Evolutionary conservation across 202 grass and related monocot species (phyloP), one percentile per base, ranked within the genome.

Genomic region (Cymbopogon flexuosus): DNA sequence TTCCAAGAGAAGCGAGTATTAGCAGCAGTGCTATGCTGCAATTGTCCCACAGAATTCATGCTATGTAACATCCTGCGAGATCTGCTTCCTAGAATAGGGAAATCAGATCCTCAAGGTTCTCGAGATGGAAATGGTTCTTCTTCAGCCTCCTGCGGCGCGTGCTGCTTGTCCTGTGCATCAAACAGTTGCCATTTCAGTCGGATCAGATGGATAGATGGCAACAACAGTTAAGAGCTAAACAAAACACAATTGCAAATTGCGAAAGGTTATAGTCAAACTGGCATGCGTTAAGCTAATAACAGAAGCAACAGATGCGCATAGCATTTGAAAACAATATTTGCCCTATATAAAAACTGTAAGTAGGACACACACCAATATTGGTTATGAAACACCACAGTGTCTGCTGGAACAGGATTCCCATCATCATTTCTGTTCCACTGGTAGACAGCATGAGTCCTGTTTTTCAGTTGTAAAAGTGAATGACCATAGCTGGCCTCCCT

Each of bases 401-500:
- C 96, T 18, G 74, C 80, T 10, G 82, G 73, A 5, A 93, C 88
- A 45, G 86, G 42, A 65, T 90, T 95, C 19, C 96, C 96, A 23
- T 91, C 96, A 39, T 98, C 90, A 37, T 98, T 98, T 84, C 96
- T 86, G 6, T 90, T 93, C 96, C 96, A 98, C 35, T 76, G 88
- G 40, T 99, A 99, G 2, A 95, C 40, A 33, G 88, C 96, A 83
- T 99, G 92, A 39, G 96, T 99, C 84, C 90, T 91, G 23, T 99
- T 99, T 69, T 88, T 87, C 86, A 99, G 76, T 69, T 95, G 84
- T 63, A 99, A 76, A 2, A 89, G 81, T 30, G 96, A 95, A 84
- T 99, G 96, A 1, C 96, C 96, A 66, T 90, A 99, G 39, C 96
- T 99, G 15, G 96, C 96, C 78, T 99, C 92, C 85, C 96, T 89